Evolutionary conservation across 352 stramenopile species (phyloP).

Genomic region (Globisporangium yorkense): DNA sequence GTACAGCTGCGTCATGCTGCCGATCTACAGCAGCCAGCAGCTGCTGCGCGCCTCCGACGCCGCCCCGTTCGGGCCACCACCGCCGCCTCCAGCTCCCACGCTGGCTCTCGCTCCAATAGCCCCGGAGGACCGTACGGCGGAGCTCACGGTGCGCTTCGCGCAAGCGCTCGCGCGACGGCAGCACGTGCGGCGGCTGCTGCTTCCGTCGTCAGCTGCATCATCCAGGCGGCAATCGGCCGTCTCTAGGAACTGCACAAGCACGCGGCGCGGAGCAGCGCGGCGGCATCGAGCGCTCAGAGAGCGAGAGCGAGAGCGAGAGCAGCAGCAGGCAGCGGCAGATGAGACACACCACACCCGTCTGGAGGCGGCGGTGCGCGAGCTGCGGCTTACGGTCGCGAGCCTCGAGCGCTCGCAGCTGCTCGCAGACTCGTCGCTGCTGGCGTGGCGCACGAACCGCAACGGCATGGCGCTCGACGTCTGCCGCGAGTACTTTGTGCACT

Average conservation of each 20-base stretch:
- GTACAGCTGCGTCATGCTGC: background rate
- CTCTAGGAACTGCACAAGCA: conserved; percentile 27
- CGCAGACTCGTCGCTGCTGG: conserved; percentile 26
- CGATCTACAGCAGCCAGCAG: background rate
- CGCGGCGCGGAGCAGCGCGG: conserved; percentile 10
- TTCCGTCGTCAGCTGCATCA: background rate
- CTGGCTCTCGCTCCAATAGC: background rate
- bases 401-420: conserved; percentile 33
- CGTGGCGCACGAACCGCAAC: conserved; percentile 36
- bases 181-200: conserved; percentile 5
- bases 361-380: conserved; percentile 13
- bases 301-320: background rate
- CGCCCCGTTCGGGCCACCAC: background rate
- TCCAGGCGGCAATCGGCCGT: conserved; percentile 1
- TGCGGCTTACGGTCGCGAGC: conserved; percentile 29
- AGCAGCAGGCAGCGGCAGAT: conserved; percentile 3
- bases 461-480: conserved; percentile 32
- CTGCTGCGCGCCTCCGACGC: background rate
- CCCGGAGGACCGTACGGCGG: background rate
- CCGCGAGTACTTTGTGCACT: conserved; percentile 41
- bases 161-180: conserved; percentile 27
- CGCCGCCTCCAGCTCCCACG: background rate
- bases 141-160: conserved; percentile 35
- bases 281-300: background rate
- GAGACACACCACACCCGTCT: conserved; percentile 9